Conservation (phyloP, 2,329 filamentous ascomycete genomes). For the Colletotrichum sp. region DNA sequence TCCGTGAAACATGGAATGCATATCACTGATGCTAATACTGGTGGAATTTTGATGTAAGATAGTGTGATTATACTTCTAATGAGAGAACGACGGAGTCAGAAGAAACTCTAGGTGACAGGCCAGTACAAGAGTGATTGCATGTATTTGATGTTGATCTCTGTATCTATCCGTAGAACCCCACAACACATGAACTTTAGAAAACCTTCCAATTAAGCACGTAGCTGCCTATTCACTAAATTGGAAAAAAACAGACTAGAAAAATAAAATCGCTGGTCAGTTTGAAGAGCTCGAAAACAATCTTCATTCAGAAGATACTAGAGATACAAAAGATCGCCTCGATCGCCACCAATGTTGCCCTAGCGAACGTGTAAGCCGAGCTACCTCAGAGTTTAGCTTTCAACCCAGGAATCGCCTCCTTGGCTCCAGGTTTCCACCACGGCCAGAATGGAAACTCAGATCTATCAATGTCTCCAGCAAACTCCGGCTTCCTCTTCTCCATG, state of each 20-base stretch:
- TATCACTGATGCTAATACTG: not conserved
- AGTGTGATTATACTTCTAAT: not conserved
- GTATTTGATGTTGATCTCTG: not conserved
- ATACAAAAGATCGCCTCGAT: not conserved
- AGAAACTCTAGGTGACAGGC: no score
- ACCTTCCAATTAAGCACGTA: not conserved
- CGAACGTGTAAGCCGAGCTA: not conserved
- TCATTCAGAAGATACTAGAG: not conserved
- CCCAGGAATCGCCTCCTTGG: not conserved
- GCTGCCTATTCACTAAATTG: not conserved
- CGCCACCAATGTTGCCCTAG: rapidly evolving
- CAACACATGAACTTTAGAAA: not conserved
- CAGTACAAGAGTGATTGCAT: not conserved
- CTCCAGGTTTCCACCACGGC: not conserved
- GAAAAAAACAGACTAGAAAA: not conserved
- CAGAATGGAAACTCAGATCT: not conserved
- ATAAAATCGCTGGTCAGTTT: not conserved
- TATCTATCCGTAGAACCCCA: not conserved
- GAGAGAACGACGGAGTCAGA: not conserved
- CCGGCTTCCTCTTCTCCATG: not conserved
- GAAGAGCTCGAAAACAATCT: not conserved
- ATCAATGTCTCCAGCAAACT: not conserved
- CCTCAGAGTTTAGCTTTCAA: not conserved
- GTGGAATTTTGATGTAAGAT: not conserved
- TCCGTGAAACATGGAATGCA: not conserved